Evolutionary conservation across 1,139 yeast genomes (phyloP).

Genomic region (Blastobotrys serpentis): DNA sequence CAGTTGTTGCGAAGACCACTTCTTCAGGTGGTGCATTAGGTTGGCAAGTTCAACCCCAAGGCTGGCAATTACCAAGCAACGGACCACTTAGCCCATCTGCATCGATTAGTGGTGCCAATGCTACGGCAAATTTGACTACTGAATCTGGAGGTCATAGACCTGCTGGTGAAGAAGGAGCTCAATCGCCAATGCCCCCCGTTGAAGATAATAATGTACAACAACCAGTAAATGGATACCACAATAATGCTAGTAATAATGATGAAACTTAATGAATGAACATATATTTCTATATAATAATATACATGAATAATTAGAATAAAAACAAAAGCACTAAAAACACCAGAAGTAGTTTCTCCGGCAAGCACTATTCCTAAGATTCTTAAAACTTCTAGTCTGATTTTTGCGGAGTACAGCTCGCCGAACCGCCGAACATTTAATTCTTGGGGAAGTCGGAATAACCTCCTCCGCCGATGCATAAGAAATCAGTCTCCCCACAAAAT

Average conservation of each 20-base stretch:
- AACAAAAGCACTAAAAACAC: too few species aligned
- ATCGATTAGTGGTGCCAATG: background rate
- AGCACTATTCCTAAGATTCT: background rate
- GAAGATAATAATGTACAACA: slow-evolving; percentile 1
- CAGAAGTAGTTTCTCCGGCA: too few species aligned
- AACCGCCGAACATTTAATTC: background rate
- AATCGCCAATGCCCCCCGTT: background rate
- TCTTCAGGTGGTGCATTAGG: slow-evolving; percentile 3
- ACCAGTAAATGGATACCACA: background rate
- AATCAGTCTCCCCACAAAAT: background rate
- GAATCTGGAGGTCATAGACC: background rate
- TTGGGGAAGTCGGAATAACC: background rate
- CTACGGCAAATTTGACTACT: background rate
- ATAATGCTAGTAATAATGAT: background rate
- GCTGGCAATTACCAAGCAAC: slow-evolving; percentile 6
- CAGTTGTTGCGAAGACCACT: slow-evolving; percentile 1
- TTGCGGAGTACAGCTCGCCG: background rate
- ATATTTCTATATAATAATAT: background rate
- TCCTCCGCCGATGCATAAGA: background rate
- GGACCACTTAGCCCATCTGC: slow-evolving; percentile 2
- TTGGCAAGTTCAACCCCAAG: slow-evolving; percentile 7
- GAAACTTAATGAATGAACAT: background rate
- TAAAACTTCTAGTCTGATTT: background rate
- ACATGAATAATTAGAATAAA: background rate
- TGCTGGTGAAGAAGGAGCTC: background rate